Evolutionary conservation across 371 early-diverging fungal species (phyloP).

Genomic region (Caulochytrium protostelioides): DNA sequence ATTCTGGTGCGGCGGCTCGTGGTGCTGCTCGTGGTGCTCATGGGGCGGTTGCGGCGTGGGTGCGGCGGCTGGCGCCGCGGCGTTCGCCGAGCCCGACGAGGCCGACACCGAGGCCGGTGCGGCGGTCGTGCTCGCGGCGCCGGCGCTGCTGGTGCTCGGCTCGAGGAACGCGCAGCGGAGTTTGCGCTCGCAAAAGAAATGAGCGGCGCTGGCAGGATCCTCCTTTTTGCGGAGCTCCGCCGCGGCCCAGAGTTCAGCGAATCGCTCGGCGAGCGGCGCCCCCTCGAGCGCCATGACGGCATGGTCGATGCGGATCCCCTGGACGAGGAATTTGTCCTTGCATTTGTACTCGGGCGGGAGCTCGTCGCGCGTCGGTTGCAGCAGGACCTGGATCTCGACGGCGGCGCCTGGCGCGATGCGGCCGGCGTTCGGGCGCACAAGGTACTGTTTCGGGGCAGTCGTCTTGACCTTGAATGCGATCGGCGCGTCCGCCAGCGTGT

Average conservation of each 20-base stretch:
- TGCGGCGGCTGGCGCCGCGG: too few species aligned
- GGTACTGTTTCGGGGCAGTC: slow-evolving; percentile 90
- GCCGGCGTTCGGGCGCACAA: slow-evolving; percentile 79
- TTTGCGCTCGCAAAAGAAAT: too few species aligned
- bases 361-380: slow-evolving; percentile 74
- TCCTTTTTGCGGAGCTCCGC: slow-evolving; percentile 17
- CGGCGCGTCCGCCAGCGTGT: slow-evolving; percentile 36
- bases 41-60: too few species aligned
- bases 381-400: slow-evolving; percentile 59
- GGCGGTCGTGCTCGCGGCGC: background rate
- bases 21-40: too few species aligned
- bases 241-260: slow-evolving; percentile 18
- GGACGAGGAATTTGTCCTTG: slow-evolving; percentile 86
- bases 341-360: slow-evolving; percentile 55
- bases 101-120: background rate
- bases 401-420: slow-evolving; percentile 46
- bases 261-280: slow-evolving; percentile 5
- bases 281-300: slow-evolving; percentile 10
- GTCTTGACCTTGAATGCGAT: slow-evolving; percentile 92
- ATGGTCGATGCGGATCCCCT: slow-evolving; percentile 42
- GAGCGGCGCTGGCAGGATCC: slow-evolving; percentile 8
- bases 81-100: too few species aligned
- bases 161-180: too few species aligned
- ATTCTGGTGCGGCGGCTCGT: too few species aligned
- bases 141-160: background rate